Evolutionary conservation across 192 early-diverging fungal species (phyloP).

Genomic region (Thamnidium elegans): DNA sequence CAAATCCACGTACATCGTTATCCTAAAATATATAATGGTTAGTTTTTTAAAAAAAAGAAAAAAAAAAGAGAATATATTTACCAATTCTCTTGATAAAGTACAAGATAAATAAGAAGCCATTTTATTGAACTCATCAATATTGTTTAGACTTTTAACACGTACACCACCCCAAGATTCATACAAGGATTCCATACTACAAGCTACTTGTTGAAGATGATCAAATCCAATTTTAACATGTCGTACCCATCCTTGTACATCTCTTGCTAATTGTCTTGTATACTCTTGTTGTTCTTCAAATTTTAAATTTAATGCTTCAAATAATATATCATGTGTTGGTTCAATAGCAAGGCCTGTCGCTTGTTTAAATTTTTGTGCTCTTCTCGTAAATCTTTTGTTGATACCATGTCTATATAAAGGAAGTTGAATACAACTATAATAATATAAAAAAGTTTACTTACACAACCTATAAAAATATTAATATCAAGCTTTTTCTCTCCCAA

Average conservation of each 20-base stretch:
- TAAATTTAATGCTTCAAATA: conserved; percentile 12
- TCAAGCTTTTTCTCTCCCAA: no score
- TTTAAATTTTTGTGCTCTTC: conserved; percentile 62
- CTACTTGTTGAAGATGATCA: conserved; percentile 5
- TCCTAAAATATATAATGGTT: conserved; percentile 17
- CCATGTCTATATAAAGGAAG: conserved; percentile 52
- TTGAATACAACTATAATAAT: not conserved
- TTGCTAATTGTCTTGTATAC: conserved; percentile 5
- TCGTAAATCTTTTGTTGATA: conserved; percentile 62
- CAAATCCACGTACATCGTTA: conserved; percentile 9
- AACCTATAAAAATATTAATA: conserved; percentile 11
- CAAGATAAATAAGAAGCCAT: conserved; percentile 32
- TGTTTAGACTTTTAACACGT: conserved; percentile 8
- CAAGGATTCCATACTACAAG: conserved; percentile 20
- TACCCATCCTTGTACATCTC: conserved; percentile 21
- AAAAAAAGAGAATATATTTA: no score
- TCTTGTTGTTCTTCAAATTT: conserved; percentile 25
- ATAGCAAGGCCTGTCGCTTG: conserved; percentile 58
- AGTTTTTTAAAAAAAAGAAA: not conserved
- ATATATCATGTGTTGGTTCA: conserved; percentile 17
- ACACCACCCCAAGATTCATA: conserved; percentile 39
- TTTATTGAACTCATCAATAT: conserved; percentile 34
- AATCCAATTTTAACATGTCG: conserved; percentile 13
- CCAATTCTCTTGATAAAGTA: conserved; percentile 38
- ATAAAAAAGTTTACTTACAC: conserved; percentile 20